phyloP scores from a whole-genome alignment of 179 eudicot species.

The Corrigiola litoralis region DNA sequence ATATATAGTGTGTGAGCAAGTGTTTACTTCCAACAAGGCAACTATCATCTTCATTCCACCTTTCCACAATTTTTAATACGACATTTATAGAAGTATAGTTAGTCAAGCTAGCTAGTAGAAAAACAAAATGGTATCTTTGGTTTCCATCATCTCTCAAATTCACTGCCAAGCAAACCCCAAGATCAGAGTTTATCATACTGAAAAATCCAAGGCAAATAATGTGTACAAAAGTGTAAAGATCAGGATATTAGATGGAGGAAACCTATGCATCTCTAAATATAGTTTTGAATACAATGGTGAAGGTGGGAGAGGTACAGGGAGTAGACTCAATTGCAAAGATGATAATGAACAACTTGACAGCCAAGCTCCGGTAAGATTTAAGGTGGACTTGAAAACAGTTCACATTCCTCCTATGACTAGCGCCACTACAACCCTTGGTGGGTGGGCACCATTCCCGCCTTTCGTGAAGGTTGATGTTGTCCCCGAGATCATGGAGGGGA shows the following conservation, averaged over 20 bases:
- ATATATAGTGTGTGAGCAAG: no score
- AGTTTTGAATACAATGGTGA: slow-evolving; percentile 51
- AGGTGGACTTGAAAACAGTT: slow-evolving; percentile 37
- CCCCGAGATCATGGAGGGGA: slow-evolving; percentile 47
- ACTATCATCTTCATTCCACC: no score
- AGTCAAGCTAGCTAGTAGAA: no score
- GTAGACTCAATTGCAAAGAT: slow-evolving; percentile 10
- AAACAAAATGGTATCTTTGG: no score
- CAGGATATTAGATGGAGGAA: slow-evolving; percentile 49
- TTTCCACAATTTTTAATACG: no score
- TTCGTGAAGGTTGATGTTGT: slow-evolving; percentile 46
- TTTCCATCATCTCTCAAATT: background rate
- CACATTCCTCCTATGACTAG: slow-evolving; percentile 52
- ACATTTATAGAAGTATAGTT: no score
- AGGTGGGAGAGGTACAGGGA: slow-evolving; percentile 53
- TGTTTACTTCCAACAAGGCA: no score
- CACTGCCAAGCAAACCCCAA: background rate
- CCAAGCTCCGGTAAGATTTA: slow-evolving; percentile 24
- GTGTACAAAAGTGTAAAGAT: slow-evolving; percentile 28
- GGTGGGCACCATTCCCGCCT: slow-evolving; percentile 51
- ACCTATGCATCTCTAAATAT: slow-evolving; percentile 49
- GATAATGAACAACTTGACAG: slow-evolving; percentile 6
- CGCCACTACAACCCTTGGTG: slow-evolving; percentile 42
- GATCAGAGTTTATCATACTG: slow-evolving; percentile 8
- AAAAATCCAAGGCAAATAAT: background rate